Conservation (phyloP, 164 flowering plant species). For the Chimonanthus salicifolius region DNA sequence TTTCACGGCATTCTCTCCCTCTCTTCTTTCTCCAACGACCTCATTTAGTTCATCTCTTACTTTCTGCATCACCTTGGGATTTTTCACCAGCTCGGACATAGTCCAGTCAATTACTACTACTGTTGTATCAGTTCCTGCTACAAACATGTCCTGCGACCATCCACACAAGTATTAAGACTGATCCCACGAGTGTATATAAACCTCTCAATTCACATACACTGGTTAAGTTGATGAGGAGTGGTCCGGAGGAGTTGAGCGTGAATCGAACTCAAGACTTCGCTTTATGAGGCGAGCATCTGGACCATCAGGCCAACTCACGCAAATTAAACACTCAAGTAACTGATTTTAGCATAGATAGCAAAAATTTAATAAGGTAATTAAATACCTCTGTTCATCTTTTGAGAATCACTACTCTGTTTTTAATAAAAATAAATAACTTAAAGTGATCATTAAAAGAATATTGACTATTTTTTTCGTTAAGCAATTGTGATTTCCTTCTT, state of each 20-base stretch:
- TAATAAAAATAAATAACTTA: no score
- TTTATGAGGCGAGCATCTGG: no score
- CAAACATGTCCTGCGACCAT: constrained; percentile 16
- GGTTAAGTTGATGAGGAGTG: no score
- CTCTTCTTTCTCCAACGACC: not conserved
- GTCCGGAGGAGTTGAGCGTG: no score
- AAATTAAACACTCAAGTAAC: not conserved
- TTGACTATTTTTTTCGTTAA: no score
- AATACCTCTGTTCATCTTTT: not conserved
- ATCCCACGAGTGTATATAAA: no score
- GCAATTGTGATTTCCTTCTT: no score
- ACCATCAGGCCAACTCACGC: no score
- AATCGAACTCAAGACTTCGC: no score
- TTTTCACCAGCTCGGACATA: constrained; percentile 16
- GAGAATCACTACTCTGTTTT: not conserved
- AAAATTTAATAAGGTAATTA: not conserved
- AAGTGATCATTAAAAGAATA: no score
- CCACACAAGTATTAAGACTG: no score
- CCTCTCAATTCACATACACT: no score
- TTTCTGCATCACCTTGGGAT: constrained; percentile 3
- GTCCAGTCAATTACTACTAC: constrained; percentile 23
- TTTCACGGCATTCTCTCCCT: constrained; percentile 5
- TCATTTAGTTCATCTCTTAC: not conserved
- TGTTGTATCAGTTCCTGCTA: not conserved
- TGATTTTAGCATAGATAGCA: not conserved